Percentiles rank a stretch among this genome's conserved stretches.
phyloP scores from a whole-genome alignment of 2,329 filamentous ascomycete species.

The Phyllosticta citribraziliensis region DNA sequence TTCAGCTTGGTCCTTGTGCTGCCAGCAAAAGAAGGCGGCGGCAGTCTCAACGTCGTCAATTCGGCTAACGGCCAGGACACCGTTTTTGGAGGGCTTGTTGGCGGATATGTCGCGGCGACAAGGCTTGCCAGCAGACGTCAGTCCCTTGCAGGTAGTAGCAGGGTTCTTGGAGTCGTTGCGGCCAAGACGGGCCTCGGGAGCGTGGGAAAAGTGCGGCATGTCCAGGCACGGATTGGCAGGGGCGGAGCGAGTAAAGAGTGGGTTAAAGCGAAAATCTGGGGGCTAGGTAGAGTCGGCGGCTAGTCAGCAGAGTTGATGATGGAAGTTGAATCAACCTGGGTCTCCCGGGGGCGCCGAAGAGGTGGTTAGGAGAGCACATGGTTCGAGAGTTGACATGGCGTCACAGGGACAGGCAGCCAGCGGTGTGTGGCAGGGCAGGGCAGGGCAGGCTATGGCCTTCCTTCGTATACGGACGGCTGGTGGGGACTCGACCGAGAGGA shows the following conservation, averaged over 20 bases:
- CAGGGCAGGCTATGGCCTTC: not conserved
- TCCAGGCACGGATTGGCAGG: conserved; percentile 11
- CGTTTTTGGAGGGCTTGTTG: conserved; percentile 27
- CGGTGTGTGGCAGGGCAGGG: not conserved
- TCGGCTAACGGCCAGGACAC: conserved; percentile 32
- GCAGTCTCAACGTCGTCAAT: conserved; percentile 48
- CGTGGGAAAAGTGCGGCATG: not conserved
- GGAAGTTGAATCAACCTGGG: not conserved
- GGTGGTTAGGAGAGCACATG: not conserved
- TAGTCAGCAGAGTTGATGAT: not conserved
- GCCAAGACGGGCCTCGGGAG: not conserved
- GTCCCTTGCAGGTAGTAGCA: conserved; percentile 73
- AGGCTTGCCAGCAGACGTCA: conserved; percentile 71
- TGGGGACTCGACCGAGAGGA: not conserved
- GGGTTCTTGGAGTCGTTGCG: conserved; percentile 54
- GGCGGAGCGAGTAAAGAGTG: conserved; percentile 10
- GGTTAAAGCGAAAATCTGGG: conserved; percentile 14
- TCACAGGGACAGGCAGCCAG: not conserved
- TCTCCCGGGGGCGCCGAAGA: not conserved
- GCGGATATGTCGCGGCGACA: conserved; percentile 64
- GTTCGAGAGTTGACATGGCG: not conserved
- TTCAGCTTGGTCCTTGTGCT: conserved; percentile 80
- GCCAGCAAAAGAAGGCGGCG: conserved; percentile 73
- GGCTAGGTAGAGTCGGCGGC: not conserved
- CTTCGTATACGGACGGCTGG: not conserved